These are phyloP conservation scores for Fusarium sp. DNA, from an alignment of 2,329 filamentous ascomycete species.

Conservation along the genomic window DNA sequence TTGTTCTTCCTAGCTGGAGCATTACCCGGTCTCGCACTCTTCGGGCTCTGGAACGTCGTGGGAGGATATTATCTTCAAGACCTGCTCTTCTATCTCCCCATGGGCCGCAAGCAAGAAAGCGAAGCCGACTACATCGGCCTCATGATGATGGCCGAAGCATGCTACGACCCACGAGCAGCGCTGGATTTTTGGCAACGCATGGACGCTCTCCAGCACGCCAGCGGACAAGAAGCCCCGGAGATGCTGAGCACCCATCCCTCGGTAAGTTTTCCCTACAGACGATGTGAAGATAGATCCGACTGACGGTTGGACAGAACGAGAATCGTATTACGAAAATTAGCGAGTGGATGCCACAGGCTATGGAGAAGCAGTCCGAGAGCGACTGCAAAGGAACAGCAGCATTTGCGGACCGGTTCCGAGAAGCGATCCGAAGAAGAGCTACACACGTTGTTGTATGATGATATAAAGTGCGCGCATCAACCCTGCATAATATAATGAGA, in stretches of 20 bases:
- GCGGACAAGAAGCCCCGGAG: conserved; percentile 70
- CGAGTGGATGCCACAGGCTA: conserved; percentile 71
- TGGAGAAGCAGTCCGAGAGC: conserved; percentile 66
- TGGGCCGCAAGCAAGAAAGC: conserved; percentile 77
- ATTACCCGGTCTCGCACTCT: conserved; percentile 57
- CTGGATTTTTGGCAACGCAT: conserved; percentile 76
- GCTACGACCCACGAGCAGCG: conserved; percentile 78
- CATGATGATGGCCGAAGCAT: conserved; percentile 86
- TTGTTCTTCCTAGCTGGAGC: conserved; percentile 63
- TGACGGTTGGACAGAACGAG: conserved; percentile 61
- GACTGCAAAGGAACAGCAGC: conserved; percentile 66
- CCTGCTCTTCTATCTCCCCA: conserved; percentile 75
- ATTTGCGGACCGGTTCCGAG: conserved; percentile 67
- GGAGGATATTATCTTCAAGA: conserved; percentile 66
- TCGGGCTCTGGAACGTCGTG: conserved; percentile 58
- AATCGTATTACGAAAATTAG: conserved; percentile 74
- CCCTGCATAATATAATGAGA: neutral
- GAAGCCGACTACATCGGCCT: conserved; percentile 86
- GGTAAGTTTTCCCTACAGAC: conserved; percentile 58
- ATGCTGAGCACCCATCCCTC: conserved; percentile 84
- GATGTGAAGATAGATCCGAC: neutral
- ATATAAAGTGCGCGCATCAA: neutral
- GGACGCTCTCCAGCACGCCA: conserved; percentile 62
- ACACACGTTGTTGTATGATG: conserved; percentile 36
- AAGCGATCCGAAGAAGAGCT: conserved; percentile 58